These are phyloP conservation scores for Vanrija sp. DNA, from an alignment of 1,284 basidiomycete genomes.

Conservation along the genomic window DNA sequence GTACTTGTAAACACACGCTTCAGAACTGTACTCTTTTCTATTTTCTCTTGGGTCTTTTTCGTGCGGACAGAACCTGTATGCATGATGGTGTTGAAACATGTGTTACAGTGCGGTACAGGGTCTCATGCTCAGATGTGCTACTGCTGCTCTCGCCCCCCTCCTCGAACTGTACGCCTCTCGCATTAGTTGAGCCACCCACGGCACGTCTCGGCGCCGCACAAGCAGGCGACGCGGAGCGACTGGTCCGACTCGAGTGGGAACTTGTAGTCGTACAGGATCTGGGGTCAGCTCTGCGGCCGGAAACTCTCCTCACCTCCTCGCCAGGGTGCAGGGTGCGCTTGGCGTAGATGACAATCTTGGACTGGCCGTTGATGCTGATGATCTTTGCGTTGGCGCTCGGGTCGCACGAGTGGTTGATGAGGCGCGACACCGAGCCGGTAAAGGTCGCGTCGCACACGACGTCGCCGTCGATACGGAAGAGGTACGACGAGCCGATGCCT, in stretches of 20 bases:
- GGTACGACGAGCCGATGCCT: slow-evolving; percentile 90
- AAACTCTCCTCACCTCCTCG: slow-evolving; percentile 90
- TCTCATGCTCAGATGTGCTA: too few species aligned
- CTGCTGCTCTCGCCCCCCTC: too few species aligned
- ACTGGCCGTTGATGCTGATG: slow-evolving; percentile 95
- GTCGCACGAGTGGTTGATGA: slow-evolving; percentile 95
- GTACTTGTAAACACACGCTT: too few species aligned
- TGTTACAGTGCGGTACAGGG: too few species aligned
- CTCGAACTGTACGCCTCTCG: too few species aligned
- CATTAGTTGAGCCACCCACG: slow-evolving; percentile 79
- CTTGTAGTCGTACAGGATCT: slow-evolving; percentile 42
- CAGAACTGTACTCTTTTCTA: too few species aligned
- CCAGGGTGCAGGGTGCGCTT: slow-evolving; percentile 89
- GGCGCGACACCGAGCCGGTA: slow-evolving; percentile 94
- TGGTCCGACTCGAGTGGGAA: slow-evolving; percentile 45
- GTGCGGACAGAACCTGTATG: too few species aligned
- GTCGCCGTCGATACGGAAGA: slow-evolving; percentile 89
- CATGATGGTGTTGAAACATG: too few species aligned
- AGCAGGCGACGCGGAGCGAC: slow-evolving; percentile 63
- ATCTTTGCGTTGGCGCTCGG: slow-evolving; percentile 98
- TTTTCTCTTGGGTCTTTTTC: too few species aligned
- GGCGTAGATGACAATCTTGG: slow-evolving; percentile 96
- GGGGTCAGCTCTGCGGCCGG: background rate
- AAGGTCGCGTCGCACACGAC: slow-evolving; percentile 96
- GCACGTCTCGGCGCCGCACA: slow-evolving; percentile 80